These are phyloP conservation scores for Coemansia sp. DNA, from an alignment of 192 early-diverging fungal genomes.

Conservation along the genomic window DNA sequence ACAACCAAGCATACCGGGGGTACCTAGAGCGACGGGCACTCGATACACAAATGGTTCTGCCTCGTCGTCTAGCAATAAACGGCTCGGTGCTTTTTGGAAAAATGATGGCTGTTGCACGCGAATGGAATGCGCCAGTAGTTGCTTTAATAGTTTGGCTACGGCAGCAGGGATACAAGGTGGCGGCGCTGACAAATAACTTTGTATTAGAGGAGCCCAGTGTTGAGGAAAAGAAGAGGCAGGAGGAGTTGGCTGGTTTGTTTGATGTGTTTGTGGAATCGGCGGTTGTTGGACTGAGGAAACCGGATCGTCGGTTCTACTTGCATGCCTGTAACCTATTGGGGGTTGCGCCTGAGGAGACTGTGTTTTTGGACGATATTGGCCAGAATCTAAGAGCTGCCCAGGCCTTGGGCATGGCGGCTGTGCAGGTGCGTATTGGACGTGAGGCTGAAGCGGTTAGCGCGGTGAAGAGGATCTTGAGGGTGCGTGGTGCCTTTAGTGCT, in stretches of 20 bases:
- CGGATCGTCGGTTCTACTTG: slow-evolving; percentile 69
- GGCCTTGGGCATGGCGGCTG: slow-evolving; percentile 65
- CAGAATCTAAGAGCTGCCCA: slow-evolving; percentile 69
- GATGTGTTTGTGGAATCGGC: slow-evolving; percentile 74
- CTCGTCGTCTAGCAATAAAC: slow-evolving; percentile 14
- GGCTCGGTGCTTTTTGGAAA: slow-evolving; percentile 22
- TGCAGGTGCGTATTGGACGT: slow-evolving; percentile 52
- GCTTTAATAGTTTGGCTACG: slow-evolving; percentile 33
- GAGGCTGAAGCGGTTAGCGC: slow-evolving; percentile 25
- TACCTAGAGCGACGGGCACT: slow-evolving; percentile 26
- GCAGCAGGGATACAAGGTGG: slow-evolving; percentile 59
- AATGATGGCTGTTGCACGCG: slow-evolving; percentile 33
- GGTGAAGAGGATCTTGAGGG: slow-evolving; percentile 18
- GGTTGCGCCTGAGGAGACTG: slow-evolving; percentile 60
- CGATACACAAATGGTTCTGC: slow-evolving; percentile 31
- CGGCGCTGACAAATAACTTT: slow-evolving; percentile 86
- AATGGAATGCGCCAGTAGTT: slow-evolving; percentile 19
- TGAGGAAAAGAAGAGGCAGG: slow-evolving; percentile 12
- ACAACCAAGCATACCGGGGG: slow-evolving; percentile 33
- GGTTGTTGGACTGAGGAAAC: slow-evolving; percentile 75
- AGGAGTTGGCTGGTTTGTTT: slow-evolving; percentile 54
- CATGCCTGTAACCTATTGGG: slow-evolving; percentile 69
- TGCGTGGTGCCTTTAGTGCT: slow-evolving; percentile 11
- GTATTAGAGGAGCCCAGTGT: slow-evolving; percentile 28
- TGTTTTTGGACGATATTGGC: slow-evolving; percentile 87